Percentiles rank a stretch among this genome's conserved stretches.
phyloP scores from a whole-genome alignment of 495 filamentous ascomycete species.

The Neurospora sublineolata region DNA sequence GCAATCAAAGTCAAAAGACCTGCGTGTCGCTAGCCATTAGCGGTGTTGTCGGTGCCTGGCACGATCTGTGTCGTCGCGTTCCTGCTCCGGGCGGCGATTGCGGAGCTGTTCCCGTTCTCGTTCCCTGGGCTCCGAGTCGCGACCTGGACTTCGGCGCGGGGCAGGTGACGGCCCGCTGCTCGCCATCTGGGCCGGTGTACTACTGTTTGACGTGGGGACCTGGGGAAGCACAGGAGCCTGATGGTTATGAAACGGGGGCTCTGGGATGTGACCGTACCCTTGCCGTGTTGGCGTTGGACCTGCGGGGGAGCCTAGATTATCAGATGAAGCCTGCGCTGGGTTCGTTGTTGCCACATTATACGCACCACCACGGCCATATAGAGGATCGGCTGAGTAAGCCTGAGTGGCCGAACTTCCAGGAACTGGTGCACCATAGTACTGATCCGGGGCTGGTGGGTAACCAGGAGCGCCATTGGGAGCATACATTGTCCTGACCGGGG shows the following conservation, averaged over 20 bases:
- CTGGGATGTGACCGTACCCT: slow-evolving; percentile 25
- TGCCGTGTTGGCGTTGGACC: slow-evolving; percentile 26
- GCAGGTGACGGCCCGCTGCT: slow-evolving; percentile 19
- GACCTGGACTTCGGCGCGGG: slow-evolving; percentile 29
- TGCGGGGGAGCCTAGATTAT: slow-evolving; percentile 42
- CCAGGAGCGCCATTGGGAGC: slow-evolving; percentile 9
- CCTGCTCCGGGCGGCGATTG: slow-evolving; percentile 12
- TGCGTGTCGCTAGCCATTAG: slow-evolving; percentile 8
- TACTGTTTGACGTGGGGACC: slow-evolving; percentile 12
- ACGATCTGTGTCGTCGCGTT: slow-evolving; percentile 21
- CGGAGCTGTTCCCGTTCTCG: slow-evolving; percentile 13
- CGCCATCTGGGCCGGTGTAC: slow-evolving; percentile 19
- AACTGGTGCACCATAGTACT: slow-evolving; percentile 23
- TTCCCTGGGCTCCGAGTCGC: slow-evolving; percentile 30
- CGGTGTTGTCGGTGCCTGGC: slow-evolving; percentile 17
- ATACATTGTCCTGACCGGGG: slow-evolving; percentile 12
- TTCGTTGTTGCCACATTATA: slow-evolving; percentile 19
- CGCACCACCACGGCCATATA: slow-evolving; percentile 43
- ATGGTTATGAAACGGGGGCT: slow-evolving; percentile 19
- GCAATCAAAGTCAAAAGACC: slow-evolving; percentile 3
- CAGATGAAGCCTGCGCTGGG: slow-evolving; percentile 28
- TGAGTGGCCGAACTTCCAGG: slow-evolving; percentile 18
- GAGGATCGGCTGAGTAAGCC: slow-evolving; percentile 33
- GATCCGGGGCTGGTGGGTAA: slow-evolving; percentile 18
- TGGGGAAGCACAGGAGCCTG: slow-evolving; percentile 7